phyloP scores from a whole-genome alignment of 169 alveolate genomes.

The Toxoplasma gondii region DNA sequence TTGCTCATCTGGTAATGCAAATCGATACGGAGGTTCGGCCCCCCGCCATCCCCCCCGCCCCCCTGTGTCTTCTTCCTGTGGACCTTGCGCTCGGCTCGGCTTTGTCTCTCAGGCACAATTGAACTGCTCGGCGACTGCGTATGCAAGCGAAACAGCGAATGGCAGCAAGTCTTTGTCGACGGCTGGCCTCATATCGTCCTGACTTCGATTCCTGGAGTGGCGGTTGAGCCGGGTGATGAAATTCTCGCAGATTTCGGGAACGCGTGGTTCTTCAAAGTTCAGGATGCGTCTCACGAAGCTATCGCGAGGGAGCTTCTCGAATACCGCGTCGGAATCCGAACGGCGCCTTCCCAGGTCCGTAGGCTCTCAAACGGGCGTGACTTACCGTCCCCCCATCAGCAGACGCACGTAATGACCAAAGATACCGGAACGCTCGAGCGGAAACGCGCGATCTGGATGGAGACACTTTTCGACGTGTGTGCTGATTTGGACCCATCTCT shows the following conservation, averaged over 20 bases:
- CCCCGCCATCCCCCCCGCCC: too few relatives aligned
- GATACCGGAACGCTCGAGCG: neutral
- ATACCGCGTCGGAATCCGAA: conserved; percentile 69
- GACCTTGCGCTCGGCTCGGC: too few relatives aligned
- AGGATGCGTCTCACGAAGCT: conserved; percentile 80
- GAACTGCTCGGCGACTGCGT: conserved; percentile 82
- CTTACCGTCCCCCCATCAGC: neutral
- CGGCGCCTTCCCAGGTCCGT: conserved; percentile 14
- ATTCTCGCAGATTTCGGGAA: conserved; percentile 91
- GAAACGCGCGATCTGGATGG: neutral
- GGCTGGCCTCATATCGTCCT: conserved; percentile 81
- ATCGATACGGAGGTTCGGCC: neutral
- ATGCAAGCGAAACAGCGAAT: conserved; percentile 85
- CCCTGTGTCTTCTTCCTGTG: too few relatives aligned
- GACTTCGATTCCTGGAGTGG: conserved; percentile 78
- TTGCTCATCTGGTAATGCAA: neutral
- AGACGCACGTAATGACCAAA: neutral
- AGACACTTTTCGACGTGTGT: neutral
- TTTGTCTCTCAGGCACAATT: conserved; percentile 55
- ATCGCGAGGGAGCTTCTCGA: conserved; percentile 78
- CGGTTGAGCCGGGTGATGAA: conserved; percentile 89
- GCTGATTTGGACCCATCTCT: too few relatives aligned
- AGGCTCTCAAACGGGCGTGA: neutral
- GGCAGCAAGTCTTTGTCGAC: conserved; percentile 84
- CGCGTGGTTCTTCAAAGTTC: conserved; percentile 88